Percentiles rank a stretch among this genome's conserved stretches.
These are phyloP conservation scores for Chrysoporthe austroafricana DNA, from an alignment of 2,329 filamentous ascomycete genomes.

Conservation along the genomic window DNA sequence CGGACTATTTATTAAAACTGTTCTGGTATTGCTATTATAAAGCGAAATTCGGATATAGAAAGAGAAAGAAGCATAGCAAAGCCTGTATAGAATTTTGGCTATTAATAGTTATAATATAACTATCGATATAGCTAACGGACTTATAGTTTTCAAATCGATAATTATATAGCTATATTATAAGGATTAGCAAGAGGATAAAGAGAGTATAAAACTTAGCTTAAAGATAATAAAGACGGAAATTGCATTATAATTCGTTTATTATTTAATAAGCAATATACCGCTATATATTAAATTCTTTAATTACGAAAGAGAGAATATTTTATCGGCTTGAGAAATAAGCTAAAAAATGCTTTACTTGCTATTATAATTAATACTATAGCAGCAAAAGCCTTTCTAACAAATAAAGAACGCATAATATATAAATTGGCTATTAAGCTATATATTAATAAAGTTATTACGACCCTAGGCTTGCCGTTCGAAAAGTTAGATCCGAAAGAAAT, in stretches of 20 bases:
- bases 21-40: background rate
- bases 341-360: background rate
- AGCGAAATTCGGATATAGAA: too few species aligned
- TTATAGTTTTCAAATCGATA: background rate
- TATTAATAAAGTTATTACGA: background rate
- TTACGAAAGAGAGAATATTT: background rate
- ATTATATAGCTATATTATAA: background rate
- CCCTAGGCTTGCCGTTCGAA: background rate
- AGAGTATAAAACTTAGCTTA: background rate
- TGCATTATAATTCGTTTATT: too few species aligned
- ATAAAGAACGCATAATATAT: background rate
- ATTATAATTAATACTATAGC: background rate
- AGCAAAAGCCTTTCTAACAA: background rate
- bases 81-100: background rate
- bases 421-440: background rate
- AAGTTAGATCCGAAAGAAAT: background rate
- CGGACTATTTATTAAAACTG: background rate
- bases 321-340: background rate
- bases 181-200: too few species aligned
- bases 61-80: background rate
- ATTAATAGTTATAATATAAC: background rate
- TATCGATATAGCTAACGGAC: background rate
- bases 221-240: background rate
- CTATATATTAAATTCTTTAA: background rate
- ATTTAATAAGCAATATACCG: too few species aligned